Conservation (phyloP, 192 early-diverging fungal species). For the Polychytrium aggregatum region DNA sequence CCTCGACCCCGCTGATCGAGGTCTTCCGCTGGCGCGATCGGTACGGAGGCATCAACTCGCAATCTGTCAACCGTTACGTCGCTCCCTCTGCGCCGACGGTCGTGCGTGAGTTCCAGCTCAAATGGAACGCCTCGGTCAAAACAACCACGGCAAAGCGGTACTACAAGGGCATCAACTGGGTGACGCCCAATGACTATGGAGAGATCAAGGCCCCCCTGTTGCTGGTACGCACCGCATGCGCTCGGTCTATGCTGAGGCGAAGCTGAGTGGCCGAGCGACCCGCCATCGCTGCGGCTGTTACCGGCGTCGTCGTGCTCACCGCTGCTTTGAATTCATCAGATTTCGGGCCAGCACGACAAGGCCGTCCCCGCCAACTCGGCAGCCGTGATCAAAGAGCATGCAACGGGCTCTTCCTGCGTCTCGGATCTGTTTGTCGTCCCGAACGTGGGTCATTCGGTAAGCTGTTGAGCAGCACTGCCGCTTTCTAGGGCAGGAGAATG, state of each 20-base stretch:
- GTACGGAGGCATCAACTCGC: constrained; percentile 10
- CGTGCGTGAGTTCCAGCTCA: constrained; percentile 4
- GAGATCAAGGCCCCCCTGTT: constrained; percentile 8
- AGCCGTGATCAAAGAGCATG: constrained; percentile 6
- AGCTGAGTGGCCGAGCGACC: too few relatives aligned
- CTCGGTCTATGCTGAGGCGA: too few relatives aligned
- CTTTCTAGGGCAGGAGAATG: neutral
- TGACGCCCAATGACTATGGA: constrained; percentile 2
- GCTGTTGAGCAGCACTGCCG: neutral
- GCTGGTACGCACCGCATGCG: constrained; percentile 6
- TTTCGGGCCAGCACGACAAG: constrained; percentile 10
- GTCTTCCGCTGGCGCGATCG: constrained; percentile 9
- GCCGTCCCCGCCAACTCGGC: constrained; percentile 6
- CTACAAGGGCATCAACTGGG: constrained; percentile 11
- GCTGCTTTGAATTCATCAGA: constrained; percentile 2
- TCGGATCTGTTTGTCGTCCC: constrained; percentile 11
- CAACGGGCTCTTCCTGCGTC: neutral
- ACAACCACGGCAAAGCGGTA: constrained; percentile 10
- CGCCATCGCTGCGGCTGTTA: too few relatives aligned
- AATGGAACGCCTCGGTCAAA: constrained; percentile 8
- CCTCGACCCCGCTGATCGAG: constrained; percentile 11
- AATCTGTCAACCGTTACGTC: constrained; percentile 8
- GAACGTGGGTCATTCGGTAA: constrained; percentile 10
- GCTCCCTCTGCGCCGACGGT: neutral
- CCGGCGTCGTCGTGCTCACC: neutral